These are phyloP conservation scores for Tuber melanosporum DNA, from an alignment of 495 filamentous ascomycete species.

Conservation along the genomic window DNA sequence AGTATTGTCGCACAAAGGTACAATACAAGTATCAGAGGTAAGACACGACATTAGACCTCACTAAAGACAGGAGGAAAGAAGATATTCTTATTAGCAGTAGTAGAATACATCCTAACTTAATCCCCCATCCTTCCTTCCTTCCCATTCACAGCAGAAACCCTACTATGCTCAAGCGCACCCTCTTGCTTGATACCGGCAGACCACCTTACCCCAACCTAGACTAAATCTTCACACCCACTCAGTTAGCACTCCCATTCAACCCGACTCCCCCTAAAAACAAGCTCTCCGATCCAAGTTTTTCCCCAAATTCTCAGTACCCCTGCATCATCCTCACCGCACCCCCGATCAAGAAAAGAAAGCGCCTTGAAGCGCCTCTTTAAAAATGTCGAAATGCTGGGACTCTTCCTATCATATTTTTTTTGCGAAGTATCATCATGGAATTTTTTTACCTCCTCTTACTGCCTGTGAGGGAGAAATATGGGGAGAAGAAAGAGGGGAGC, in stretches of 20 bases:
- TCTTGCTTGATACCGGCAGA: background rate
- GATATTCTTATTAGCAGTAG: background rate
- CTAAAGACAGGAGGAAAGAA: background rate
- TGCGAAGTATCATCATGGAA: conserved; percentile 38
- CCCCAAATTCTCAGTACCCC: conserved; percentile 30
- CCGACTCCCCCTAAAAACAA: background rate
- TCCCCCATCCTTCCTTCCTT: background rate
- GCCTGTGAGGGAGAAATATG: background rate
- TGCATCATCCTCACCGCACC: conserved; percentile 33
- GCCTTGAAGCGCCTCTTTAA: conserved; percentile 32
- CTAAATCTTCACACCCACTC: background rate
- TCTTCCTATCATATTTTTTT: conserved; percentile 39
- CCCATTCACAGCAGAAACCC: background rate
- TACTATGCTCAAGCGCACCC: background rate
- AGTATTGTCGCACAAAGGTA: background rate
- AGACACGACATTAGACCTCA: background rate
- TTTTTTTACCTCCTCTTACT: background rate
- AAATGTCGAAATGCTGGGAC: conserved; percentile 35
- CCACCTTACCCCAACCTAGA: background rate
- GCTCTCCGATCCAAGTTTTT: background rate
- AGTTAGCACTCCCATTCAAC: conserved; percentile 13
- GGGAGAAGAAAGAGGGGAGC: background rate
- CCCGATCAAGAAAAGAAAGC: conserved; percentile 27
- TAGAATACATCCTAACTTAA: background rate
- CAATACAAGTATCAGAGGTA: background rate